Evolutionary conservation across 768 basidiomycete species (phyloP).

Genomic region (Termitomyces titanicus): DNA sequence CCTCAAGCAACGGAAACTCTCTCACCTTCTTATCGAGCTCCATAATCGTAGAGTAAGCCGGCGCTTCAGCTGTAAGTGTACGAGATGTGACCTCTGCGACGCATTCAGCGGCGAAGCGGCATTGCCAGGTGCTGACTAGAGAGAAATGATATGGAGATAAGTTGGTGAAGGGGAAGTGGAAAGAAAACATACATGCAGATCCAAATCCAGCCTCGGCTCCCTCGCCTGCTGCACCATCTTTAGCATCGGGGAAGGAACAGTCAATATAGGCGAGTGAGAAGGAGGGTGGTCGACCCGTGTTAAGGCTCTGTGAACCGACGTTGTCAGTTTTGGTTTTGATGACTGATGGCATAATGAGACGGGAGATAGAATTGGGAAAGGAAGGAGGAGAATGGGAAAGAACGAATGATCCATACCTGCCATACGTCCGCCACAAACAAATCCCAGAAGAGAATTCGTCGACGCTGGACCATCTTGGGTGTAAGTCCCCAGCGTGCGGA

Average conservation of each 20-base stretch:
- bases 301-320: constrained; percentile 48
- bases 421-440: constrained; percentile 70
- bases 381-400: too few relatives aligned
- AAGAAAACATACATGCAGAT: constrained; percentile 26
- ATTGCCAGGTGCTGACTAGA: constrained; percentile 58
- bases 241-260: constrained; percentile 53
- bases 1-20: constrained; percentile 39
- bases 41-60: constrained; percentile 61
- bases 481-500: constrained; percentile 62
- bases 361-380: too few relatives aligned
- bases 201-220: constrained; percentile 27
- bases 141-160: background rate
- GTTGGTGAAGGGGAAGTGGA: background rate
- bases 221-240: constrained; percentile 18
- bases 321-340: background rate
- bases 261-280: constrained; percentile 66
- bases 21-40: constrained; percentile 67
- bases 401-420: constrained; percentile 38
- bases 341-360: too few relatives aligned
- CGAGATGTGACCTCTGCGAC: constrained; percentile 60
- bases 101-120: constrained; percentile 61
- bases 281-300: constrained; percentile 67
- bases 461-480: constrained; percentile 57
- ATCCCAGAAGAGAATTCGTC: constrained; percentile 76
- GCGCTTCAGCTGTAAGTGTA: constrained; percentile 61